Percentiles rank a stretch among this genome's conserved stretches.
Conservation (phyloP, 768 basidiomycete species). For the Trametes cinnabarina region DNA sequence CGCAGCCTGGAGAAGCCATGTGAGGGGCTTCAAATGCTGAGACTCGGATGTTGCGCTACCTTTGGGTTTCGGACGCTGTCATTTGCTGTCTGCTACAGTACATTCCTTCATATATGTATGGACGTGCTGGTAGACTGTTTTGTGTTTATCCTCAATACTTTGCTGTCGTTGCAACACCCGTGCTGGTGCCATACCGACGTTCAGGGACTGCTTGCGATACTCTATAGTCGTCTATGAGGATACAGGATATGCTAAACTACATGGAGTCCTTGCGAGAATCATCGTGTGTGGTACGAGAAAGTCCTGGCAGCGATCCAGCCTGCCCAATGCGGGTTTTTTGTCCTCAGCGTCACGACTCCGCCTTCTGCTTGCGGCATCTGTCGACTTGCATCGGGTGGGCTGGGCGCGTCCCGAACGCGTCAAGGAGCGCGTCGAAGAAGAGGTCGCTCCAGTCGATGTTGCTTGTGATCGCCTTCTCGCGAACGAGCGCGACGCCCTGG, state of each 20-base stretch:
- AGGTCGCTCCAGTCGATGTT: conserved; percentile 24
- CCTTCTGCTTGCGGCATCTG: neutral
- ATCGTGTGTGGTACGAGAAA: neutral
- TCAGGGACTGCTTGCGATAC: no score
- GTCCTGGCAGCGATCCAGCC: neutral
- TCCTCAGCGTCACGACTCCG: neutral
- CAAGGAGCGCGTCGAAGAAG: conserved; percentile 17
- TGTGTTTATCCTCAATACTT: no score
- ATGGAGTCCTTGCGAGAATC: neutral
- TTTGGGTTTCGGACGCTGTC: neutral
- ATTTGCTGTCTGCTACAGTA: neutral
- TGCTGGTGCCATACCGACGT: no score
- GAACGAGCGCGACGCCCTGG: conserved; percentile 26
- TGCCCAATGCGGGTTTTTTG: no score
- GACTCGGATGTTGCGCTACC: no score
- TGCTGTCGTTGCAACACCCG: no score
- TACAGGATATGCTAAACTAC: neutral
- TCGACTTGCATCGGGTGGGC: neutral
- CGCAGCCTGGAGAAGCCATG: conserved; percentile 14
- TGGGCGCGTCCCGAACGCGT: neutral
- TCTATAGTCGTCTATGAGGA: no score
- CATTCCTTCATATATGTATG: no score
- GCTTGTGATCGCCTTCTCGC: conserved; percentile 18
- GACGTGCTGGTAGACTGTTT: no score
- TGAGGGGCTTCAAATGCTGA: neutral